Conservation (phyloP, 2,329 filamentous ascomycete genomes). For the Grosmannia penicillata region DNA sequence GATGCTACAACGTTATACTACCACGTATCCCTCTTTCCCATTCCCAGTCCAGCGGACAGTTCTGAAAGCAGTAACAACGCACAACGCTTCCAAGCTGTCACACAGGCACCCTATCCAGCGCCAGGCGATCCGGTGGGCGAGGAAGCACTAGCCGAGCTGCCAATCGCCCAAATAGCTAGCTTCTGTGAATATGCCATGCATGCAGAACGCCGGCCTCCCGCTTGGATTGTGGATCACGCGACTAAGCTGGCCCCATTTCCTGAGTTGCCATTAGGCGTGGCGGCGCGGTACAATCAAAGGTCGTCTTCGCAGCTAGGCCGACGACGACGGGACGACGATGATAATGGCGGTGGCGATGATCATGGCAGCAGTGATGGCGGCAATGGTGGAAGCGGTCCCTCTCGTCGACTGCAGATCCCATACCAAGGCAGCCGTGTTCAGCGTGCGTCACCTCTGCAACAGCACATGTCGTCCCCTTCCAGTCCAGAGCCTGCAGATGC, state of each 20-base stretch:
- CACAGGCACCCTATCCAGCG: slow-evolving; percentile 1
- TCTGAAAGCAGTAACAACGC: background rate
- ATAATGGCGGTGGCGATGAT: background rate
- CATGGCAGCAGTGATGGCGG: background rate
- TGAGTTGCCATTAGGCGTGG: slow-evolving; percentile 2
- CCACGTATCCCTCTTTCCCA: slow-evolving; percentile 4
- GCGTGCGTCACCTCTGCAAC: slow-evolving; percentile 2
- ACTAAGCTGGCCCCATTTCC: slow-evolving; percentile 3
- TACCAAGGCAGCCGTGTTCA: background rate
- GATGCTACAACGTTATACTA: slow-evolving; percentile 4
- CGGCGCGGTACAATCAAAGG: background rate
- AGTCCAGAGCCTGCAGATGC: background rate
- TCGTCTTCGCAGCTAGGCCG: slow-evolving; percentile 1
- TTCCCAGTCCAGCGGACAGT: background rate
- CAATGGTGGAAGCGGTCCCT: background rate
- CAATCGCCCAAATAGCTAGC: slow-evolving; percentile 3
- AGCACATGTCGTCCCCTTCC: slow-evolving; percentile 1
- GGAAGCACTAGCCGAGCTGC: slow-evolving; percentile 2
- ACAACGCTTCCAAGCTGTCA: background rate
- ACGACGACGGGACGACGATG: slow-evolving; percentile 1
- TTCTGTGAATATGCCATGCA: slow-evolving; percentile 5
- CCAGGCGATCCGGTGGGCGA: slow-evolving; percentile 1
- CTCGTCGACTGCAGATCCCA: slow-evolving; percentile 1
- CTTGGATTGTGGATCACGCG: slow-evolving; percentile 4
- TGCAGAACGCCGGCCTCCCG: slow-evolving; percentile 1